Conservation (phyloP, 2,329 filamentous ascomycete genomes). For the Colletotrichum higginsianum region DNA sequence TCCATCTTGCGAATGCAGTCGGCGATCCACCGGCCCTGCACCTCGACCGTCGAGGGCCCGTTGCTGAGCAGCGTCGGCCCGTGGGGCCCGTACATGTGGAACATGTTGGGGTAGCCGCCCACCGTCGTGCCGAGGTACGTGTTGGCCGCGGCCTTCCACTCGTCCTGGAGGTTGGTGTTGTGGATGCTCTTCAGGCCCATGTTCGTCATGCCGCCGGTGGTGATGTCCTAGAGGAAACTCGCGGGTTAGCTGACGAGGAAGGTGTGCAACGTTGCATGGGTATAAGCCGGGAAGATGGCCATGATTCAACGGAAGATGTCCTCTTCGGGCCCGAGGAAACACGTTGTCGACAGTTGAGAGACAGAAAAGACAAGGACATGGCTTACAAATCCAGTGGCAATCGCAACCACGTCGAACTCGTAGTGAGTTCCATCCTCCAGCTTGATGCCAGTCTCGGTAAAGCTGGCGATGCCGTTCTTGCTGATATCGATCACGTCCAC, state of each 20-base stretch:
- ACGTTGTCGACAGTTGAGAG: not conserved
- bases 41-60: slow-evolving; percentile 67
- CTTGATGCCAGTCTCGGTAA: slow-evolving; percentile 58
- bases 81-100: slow-evolving; percentile 70
- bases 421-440: slow-evolving; percentile 58
- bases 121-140: slow-evolving; percentile 63
- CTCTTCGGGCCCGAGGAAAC: no score
- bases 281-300: not conserved
- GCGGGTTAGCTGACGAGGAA: not conserved
- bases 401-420: slow-evolving; percentile 60
- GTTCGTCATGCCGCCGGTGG: slow-evolving; percentile 57
- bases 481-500: slow-evolving; percentile 61
- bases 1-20: slow-evolving; percentile 65
- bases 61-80: slow-evolving; percentile 70
- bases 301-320: no score
- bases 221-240: slow-evolving; percentile 17
- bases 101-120: slow-evolving; percentile 65
- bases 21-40: slow-evolving; percentile 71
- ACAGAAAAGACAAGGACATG: not conserved
- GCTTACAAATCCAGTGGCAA: slow-evolving; percentile 64
- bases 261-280: not conserved
- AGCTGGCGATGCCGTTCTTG: slow-evolving; percentile 56
- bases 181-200: slow-evolving; percentile 60
- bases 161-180: slow-evolving; percentile 55
- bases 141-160: slow-evolving; percentile 58